phyloP scores from a whole-genome alignment of 1,284 basidiomycete species.

The Mrakiaceae sp. region DNA sequence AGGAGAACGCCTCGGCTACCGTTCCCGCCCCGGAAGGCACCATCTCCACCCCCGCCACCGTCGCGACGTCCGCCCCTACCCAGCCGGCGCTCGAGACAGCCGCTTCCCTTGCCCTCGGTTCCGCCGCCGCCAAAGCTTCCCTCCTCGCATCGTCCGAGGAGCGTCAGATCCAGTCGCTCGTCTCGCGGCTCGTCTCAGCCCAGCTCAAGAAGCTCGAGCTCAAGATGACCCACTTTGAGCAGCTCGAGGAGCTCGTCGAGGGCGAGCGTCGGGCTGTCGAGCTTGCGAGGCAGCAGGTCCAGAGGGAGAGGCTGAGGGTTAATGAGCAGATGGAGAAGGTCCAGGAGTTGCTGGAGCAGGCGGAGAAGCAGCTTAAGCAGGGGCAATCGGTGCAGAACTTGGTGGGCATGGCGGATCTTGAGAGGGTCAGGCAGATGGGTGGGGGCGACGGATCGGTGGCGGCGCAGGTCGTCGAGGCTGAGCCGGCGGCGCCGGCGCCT shows the following conservation, averaged over 20 bases:
- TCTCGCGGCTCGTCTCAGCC: constrained; percentile 76
- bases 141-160: constrained; percentile 78
- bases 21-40: constrained; percentile 6
- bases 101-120: constrained; percentile 70
- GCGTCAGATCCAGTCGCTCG: constrained; percentile 62
- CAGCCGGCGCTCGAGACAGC: constrained; percentile 67
- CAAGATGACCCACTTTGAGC: constrained; percentile 84
- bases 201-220: constrained; percentile 88
- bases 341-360: constrained; percentile 28
- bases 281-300: constrained; percentile 31
- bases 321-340: constrained; percentile 28
- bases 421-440: background rate
- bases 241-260: constrained; percentile 77
- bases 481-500: no score
- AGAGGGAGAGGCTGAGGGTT: constrained; percentile 31
- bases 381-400: constrained; percentile 19
- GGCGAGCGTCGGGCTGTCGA: constrained; percentile 49
- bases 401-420: constrained; percentile 10
- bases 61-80: constrained; percentile 37
- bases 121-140: constrained; percentile 77
- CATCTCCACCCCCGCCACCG: constrained; percentile 17
- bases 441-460: no score
- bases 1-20: constrained; percentile 22
- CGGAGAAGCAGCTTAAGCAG: constrained; percentile 15
- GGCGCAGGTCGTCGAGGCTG: no score